Evolutionary conservation across 768 basidiomycete species (phyloP), one percentile per base, ranked within the genome.

Genomic region (Leccinum sublutescens): DNA sequence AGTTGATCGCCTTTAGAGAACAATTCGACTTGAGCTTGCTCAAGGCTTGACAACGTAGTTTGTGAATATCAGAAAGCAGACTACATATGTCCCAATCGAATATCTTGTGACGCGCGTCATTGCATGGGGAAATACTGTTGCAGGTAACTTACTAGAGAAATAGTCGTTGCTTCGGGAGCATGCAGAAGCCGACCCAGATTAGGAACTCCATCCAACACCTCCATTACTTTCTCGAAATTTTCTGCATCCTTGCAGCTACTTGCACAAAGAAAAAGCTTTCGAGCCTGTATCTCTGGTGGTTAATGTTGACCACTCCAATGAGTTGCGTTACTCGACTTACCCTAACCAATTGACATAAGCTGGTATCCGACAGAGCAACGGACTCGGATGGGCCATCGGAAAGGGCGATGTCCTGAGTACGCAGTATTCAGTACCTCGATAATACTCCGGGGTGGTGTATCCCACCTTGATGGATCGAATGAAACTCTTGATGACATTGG

Each of bases 51-150:
- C 49, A 50, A 10, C 49, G 27, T 9, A 50, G 49, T n/a, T n/a
- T 8, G 23, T 50, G 49, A 50, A 50, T 29, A 50, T 29, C 27
- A 27, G 53, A 52, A 10, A 60, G 31, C n/a, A 66, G 36, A 9
- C 34, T 33, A 33, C 34, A 21, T 6, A 63, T 19, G 27, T 55
- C 50, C 64, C 59, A 66, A 27, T 47, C 57, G 5, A 66, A 63
- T 21, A 66, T 31, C 65, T 66, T 50, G 8, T 21, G 7, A 47
- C 17, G 11, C 8, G 15, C 3, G 43, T 66, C 19, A 63, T n/a
- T 47, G 3, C 2, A 31, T 23, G 17, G 9, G 3, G 17, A 49
- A 50, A 45, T 21, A 19, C 17, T 19, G 15, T 27, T 23, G 34
- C 11, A 40, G 27, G 19, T 33, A 19, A 23, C 61, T 34, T 50